Percentiles rank a stretch among this genome's conserved stretches.
Evolutionary conservation across 306 rosid species (phyloP).

Genomic region (Cercis canadensis): DNA sequence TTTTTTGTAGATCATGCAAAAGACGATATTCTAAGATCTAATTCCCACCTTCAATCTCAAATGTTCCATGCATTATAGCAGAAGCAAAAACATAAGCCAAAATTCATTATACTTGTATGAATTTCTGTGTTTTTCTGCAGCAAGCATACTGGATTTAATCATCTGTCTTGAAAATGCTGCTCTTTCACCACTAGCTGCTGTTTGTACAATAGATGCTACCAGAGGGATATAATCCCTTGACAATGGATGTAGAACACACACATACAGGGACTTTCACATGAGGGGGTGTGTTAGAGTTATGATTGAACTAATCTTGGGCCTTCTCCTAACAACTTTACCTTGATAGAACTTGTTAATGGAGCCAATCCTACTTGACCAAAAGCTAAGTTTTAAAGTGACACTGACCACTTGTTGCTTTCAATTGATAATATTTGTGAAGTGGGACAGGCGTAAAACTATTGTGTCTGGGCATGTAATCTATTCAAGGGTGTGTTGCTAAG

Average conservation of each 20-base stretch:
- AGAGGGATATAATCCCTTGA: neutral
- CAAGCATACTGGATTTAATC: neutral
- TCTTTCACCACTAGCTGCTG: neutral
- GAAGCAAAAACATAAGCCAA: too few relatives aligned
- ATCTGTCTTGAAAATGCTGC: neutral
- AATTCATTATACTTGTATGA: neutral
- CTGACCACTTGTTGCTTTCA: constrained; percentile 12
- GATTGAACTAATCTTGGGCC: too few relatives aligned
- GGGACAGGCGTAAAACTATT: neutral
- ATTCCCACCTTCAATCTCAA: neutral
- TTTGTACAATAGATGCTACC: too few relatives aligned
- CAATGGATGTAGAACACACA: neutral
- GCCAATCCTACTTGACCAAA: neutral
- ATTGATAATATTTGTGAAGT: constrained; percentile 23
- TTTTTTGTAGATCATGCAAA: too few relatives aligned
- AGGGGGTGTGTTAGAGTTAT: too few relatives aligned
- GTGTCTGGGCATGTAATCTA: too few relatives aligned
- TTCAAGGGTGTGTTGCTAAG: neutral
- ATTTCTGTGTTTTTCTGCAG: neutral
- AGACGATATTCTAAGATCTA: too few relatives aligned
- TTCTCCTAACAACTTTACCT: too few relatives aligned
- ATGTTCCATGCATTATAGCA: too few relatives aligned
- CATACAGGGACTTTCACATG: too few relatives aligned
- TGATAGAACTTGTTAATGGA: constrained; percentile 1
- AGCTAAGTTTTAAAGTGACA: constrained; percentile 14